phyloP scores from a whole-genome alignment of 2,329 filamentous ascomycete species.

The Claviceps digitariae region DNA sequence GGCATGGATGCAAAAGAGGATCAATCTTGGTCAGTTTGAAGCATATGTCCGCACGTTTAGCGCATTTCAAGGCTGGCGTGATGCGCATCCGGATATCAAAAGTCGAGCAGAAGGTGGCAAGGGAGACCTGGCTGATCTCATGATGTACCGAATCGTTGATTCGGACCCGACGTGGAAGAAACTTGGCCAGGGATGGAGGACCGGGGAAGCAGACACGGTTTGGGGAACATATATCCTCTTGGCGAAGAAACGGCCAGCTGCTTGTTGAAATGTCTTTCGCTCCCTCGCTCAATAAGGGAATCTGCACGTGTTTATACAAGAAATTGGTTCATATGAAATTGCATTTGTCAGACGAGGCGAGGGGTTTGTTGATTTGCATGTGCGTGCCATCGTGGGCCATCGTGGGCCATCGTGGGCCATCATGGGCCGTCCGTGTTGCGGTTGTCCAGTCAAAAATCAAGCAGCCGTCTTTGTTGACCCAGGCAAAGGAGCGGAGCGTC shows the following conservation, averaged over 20 bases:
- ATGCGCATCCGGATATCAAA: conserved; percentile 36
- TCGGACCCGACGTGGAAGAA: conserved; percentile 39
- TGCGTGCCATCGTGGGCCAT: too few relatives aligned
- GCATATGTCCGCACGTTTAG: conserved; percentile 50
- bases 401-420: too few relatives aligned
- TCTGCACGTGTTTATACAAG: too few relatives aligned
- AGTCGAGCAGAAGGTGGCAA: conserved; percentile 38
- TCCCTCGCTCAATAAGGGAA: too few relatives aligned
- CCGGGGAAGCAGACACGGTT: conserved; percentile 41
- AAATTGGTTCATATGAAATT: too few relatives aligned
- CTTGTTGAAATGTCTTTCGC: too few relatives aligned
- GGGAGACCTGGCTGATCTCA: conserved; percentile 48
- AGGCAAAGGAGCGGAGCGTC: neutral
- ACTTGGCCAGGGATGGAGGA: conserved; percentile 34
- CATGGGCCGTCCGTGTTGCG: neutral
- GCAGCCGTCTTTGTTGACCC: neutral
- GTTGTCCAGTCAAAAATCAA: conserved; percentile 1
- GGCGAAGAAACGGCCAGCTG: conserved; percentile 27
- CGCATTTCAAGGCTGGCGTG: conserved; percentile 43
- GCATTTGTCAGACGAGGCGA: too few relatives aligned
- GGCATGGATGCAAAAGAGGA: conserved; percentile 37
- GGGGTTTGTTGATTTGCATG: too few relatives aligned
- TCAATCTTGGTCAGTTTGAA: conserved; percentile 45
- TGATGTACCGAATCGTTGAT: conserved; percentile 44
- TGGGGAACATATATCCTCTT: conserved; percentile 49